Base-by-base conservation (phyloP, 805 yeast genomes). In the Sungouiozyma intestinalis region DNA sequence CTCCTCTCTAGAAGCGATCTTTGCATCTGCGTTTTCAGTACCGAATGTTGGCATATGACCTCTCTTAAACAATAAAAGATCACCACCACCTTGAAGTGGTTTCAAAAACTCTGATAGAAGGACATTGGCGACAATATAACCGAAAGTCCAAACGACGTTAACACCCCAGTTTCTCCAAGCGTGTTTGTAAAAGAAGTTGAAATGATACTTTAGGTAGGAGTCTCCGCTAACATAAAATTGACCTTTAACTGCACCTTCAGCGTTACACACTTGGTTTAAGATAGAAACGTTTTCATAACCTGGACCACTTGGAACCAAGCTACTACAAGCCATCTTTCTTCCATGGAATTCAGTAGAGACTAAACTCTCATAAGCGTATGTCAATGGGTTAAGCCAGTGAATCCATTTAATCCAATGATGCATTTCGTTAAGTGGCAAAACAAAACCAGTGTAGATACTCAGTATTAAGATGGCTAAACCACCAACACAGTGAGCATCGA, bases 151-250 rank as follows among this genome's bases (percentile, higher is more conserved):
- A 47, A 71, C 73, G 44, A 74, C 52, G 40, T 72, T 65, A 48
- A 62, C 76, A 58, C 86, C 83, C 64, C 71, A 69, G 53, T 77
- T 70, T 64, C 81, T 71, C 84, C 84, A 78, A 46, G 69, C 63
- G 52, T 78, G 78, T 8, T 56, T 45, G 48, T 60, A 54, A 32
- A 52, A 48, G 56, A 74, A 78, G 29, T 59, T 57, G 53, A 62
- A 79, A 29, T 48, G 48, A 14, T 49, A 43, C 33, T 48, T 43
- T 13, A 77, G 42, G 50, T 75, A 79, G 16, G 57, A 55, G 43
- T 72, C 74, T 55, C 85, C 85, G 46, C 57, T 56, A 31, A 79
- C 82, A 43, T 58, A 57, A 15, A 54, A 45, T 7, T 49, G 40
- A 48, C 78, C 78, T 7, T 68, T 60, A 6, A 51, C 61, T 7